Percentiles rank a stretch among this genome's conserved stretches.
These are phyloP conservation scores for Tetracentron sinense DNA, from an alignment of 164 flowering plant genomes.

Conservation along the genomic window DNA sequence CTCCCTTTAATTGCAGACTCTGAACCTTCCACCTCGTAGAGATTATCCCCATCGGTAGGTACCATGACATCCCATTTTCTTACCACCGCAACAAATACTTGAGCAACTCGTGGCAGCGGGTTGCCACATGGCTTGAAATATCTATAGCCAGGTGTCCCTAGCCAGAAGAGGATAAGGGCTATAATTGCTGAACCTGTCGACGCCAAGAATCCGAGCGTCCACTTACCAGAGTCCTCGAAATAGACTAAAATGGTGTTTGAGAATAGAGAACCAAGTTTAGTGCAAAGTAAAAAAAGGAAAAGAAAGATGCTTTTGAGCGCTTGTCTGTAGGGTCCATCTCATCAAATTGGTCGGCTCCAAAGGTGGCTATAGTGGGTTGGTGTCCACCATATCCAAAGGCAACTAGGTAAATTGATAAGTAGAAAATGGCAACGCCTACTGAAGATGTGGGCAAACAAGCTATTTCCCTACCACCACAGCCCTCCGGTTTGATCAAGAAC, in stretches of 20 bases:
- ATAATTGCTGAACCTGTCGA: slow-evolving; percentile 55
- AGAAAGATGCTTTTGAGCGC: slow-evolving; percentile 47
- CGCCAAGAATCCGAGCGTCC: slow-evolving; percentile 71
- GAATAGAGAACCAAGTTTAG: slow-evolving; percentile 73
- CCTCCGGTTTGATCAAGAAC: slow-evolving; percentile 55
- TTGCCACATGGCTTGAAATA: slow-evolving; percentile 66
- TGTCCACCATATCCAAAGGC: slow-evolving; percentile 95
- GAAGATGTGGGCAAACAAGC: slow-evolving; percentile 37
- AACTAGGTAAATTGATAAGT: slow-evolving; percentile 65
- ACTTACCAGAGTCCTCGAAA: slow-evolving; percentile 67
- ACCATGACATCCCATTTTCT: slow-evolving; percentile 43
- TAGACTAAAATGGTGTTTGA: slow-evolving; percentile 85
- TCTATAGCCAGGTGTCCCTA: slow-evolving; percentile 46
- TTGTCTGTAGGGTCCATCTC: slow-evolving; percentile 34
- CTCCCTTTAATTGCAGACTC: slow-evolving; percentile 78
- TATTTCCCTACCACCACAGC: slow-evolving; percentile 51
- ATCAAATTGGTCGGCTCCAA: slow-evolving; percentile 87
- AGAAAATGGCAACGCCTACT: slow-evolving; percentile 41
- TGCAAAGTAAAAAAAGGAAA: slow-evolving; percentile 76
- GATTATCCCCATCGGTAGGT: slow-evolving; percentile 26
- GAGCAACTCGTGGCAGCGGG: slow-evolving; percentile 74
- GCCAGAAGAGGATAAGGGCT: slow-evolving; percentile 41
- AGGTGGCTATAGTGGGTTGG: slow-evolving; percentile 89
- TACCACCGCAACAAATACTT: slow-evolving; percentile 60
- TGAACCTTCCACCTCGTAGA: slow-evolving; percentile 66